These are phyloP conservation scores for Nitzschia sp. DNA, from an alignment of 108 stramenopile species.

Conservation along the genomic window DNA sequence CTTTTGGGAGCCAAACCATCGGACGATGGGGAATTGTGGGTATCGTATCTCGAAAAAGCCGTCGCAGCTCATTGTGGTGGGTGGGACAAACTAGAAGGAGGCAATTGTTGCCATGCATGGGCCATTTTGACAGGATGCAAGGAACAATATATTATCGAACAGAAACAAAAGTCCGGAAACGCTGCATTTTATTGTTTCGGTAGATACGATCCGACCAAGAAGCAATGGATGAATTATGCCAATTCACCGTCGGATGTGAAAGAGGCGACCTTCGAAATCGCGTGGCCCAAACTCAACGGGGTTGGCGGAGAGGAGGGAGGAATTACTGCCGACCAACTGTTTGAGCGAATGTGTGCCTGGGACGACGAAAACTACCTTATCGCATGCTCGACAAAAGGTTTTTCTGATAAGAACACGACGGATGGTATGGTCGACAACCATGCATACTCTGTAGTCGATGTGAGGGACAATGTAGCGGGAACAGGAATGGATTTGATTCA, in stretches of 20 bases:
- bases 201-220: slow-evolving; percentile 12
- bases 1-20: slow-evolving; percentile 25
- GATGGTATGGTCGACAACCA: slow-evolving; percentile 32
- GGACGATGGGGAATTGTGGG: slow-evolving; percentile 28
- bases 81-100: slow-evolving; percentile 2
- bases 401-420: slow-evolving; percentile 10
- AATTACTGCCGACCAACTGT: slow-evolving; percentile 6
- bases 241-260: slow-evolving; percentile 3
- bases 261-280: slow-evolving; percentile 2
- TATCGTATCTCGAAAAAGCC: slow-evolving; percentile 29
- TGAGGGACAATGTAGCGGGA: slow-evolving; percentile 1
- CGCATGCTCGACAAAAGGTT: slow-evolving; percentile 6
- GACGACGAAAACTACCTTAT: slow-evolving; percentile 15
- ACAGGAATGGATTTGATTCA: slow-evolving; percentile 26
- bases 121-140: slow-evolving; percentile 21
- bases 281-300: slow-evolving; percentile 23
- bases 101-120: slow-evolving; percentile 27
- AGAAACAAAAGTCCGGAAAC: not conserved
- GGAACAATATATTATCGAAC: slow-evolving; percentile 21
- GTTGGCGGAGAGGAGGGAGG: slow-evolving; percentile 2
- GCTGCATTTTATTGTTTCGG: slow-evolving; percentile 20
- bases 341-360: slow-evolving; percentile 14
- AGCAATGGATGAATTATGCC: slow-evolving; percentile 11
- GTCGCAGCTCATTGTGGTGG: slow-evolving; percentile 27
- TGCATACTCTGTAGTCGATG: slow-evolving; percentile 30